Conservation (phyloP, 441 rosid genomes). For the Adansonia madagascariensis region DNA sequence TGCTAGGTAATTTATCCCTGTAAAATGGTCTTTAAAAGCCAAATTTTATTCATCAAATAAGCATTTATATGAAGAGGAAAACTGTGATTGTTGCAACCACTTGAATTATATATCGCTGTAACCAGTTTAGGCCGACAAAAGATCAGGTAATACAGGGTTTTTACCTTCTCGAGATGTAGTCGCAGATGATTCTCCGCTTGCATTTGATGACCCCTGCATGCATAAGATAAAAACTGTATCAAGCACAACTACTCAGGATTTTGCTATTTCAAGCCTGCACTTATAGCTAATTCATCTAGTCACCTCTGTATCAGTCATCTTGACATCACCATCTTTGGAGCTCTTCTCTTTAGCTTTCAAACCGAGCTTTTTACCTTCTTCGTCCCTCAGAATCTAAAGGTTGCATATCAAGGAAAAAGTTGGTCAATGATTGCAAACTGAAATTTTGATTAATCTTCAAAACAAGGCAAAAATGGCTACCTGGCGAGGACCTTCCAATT, state of each 20-base stretch:
- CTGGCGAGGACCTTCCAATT: slow-evolving; percentile 89
- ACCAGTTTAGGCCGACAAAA: neutral
- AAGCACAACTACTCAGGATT: neutral
- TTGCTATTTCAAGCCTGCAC: neutral
- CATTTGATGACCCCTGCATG: slow-evolving; percentile 67
- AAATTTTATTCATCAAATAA: neutral
- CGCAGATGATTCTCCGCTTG: slow-evolving; percentile 61
- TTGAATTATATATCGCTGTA: neutral
- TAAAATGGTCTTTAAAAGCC: neutral
- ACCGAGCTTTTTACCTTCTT: slow-evolving; percentile 91
- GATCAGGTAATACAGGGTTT: neutral
- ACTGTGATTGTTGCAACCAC: neutral
- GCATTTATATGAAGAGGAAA: neutral
- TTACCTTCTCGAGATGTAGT: slow-evolving; percentile 60
- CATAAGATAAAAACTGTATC: slow-evolving; percentile 21
- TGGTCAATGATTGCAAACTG: slow-evolving; percentile 16
- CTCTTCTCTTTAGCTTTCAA: slow-evolving; percentile 59
- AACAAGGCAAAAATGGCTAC: slow-evolving; percentile 44
- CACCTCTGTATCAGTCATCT: slow-evolving; percentile 84
- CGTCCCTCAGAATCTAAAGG: slow-evolving; percentile 78
- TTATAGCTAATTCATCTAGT: slow-evolving; percentile 23
- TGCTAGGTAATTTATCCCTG: neutral
- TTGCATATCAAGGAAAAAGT: slow-evolving; percentile 11
- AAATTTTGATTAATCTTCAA: neutral
- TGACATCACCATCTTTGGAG: slow-evolving; percentile 65